Percentiles rank a stretch among this genome's conserved stretches.
Conservation (phyloP, 257 asterid genomes). For the Verbascum thapsus region DNA sequence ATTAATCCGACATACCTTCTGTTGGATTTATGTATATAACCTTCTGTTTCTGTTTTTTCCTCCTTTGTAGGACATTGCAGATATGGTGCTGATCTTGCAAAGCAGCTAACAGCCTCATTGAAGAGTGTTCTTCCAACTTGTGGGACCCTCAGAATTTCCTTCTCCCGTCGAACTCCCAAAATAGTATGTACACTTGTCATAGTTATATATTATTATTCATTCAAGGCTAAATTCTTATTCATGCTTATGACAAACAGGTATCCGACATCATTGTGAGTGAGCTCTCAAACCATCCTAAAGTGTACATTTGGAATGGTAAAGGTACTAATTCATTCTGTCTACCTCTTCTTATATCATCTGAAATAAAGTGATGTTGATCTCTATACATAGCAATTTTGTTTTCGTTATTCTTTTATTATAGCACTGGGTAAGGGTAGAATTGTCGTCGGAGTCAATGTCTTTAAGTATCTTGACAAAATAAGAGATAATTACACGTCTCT, state of each 20-base stretch:
- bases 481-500: too few species aligned
- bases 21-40: not conserved
- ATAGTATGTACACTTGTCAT: constrained; percentile 45
- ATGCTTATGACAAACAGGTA: constrained; percentile 54
- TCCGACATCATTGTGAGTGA: constrained; percentile 52
- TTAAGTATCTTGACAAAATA: not conserved
- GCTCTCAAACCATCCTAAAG: constrained; percentile 62
- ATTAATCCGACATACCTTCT: not conserved
- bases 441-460: not conserved
- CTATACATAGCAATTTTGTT: not conserved
- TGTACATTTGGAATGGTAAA: constrained; percentile 77
- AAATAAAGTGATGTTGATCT: constrained; percentile 8
- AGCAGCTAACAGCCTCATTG: constrained; percentile 62
- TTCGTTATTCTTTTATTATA: not conserved
- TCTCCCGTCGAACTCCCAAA: constrained; percentile 89
- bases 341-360: constrained; percentile 3
- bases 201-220: constrained; percentile 22
- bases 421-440: constrained; percentile 5
- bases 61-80: constrained; percentile 66
- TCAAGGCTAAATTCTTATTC: constrained; percentile 31
- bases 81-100: constrained; percentile 77
- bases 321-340: constrained; percentile 48
- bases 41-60: not conserved
- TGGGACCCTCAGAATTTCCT: constrained; percentile 80
- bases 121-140: constrained; percentile 67